Conservation (phyloP, 805 yeast species). For the Saccharomycopsis sp. region DNA sequence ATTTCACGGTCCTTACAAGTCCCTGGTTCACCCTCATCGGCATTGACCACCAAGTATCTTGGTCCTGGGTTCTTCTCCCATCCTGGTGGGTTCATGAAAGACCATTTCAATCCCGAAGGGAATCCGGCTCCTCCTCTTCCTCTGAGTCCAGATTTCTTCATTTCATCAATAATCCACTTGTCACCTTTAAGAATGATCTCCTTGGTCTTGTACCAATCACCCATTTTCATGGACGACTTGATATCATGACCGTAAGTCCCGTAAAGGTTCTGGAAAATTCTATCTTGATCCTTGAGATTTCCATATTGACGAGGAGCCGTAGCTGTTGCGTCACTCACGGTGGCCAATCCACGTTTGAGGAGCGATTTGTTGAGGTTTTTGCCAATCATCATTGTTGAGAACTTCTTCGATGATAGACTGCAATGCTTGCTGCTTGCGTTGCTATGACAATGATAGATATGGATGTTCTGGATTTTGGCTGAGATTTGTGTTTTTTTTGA, state of each 20-base stretch:
- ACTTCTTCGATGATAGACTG: too few species aligned
- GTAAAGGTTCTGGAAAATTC: slow-evolving; percentile 82
- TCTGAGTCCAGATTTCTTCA: slow-evolving; percentile 76
- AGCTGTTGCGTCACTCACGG: slow-evolving; percentile 43
- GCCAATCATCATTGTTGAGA: background rate
- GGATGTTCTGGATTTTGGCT: too few species aligned
- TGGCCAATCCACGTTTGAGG: slow-evolving; percentile 24
- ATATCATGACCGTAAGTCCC: slow-evolving; percentile 70
- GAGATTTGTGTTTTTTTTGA: background rate
- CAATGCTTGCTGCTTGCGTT: too few species aligned
- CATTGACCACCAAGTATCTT: slow-evolving; percentile 80
- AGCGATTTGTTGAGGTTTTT: background rate
- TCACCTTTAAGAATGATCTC: slow-evolving; percentile 80
- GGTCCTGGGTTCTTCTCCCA: slow-evolving; percentile 92
- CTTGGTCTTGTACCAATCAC: slow-evolving; percentile 90
- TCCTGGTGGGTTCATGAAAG: slow-evolving; percentile 92
- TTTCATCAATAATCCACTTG: slow-evolving; percentile 83
- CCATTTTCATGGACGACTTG: slow-evolving; percentile 68
- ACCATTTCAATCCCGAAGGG: slow-evolving; percentile 88
- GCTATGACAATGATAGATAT: too few species aligned
- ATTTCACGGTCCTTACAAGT: slow-evolving; percentile 91
- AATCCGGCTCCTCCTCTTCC: slow-evolving; percentile 95
- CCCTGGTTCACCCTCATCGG: slow-evolving; percentile 95
- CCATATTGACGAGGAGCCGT: slow-evolving; percentile 56
- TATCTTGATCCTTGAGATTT: slow-evolving; percentile 73